Evolutionary conservation across 2,329 filamentous ascomycete genomes (phyloP).

Genomic region (Fusarium sp.): DNA sequence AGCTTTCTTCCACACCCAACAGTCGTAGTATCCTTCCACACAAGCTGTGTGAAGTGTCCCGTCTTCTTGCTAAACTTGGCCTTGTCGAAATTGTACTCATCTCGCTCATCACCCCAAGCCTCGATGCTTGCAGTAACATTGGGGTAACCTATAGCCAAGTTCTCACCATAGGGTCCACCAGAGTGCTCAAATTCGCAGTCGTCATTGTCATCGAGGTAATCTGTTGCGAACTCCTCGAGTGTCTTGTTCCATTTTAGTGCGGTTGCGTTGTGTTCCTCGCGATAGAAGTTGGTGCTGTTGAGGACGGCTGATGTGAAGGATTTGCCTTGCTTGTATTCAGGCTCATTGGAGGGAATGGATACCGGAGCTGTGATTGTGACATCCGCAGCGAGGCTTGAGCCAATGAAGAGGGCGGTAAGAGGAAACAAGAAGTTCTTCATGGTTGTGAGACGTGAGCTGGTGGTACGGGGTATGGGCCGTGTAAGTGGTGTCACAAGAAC

Average conservation of each 20-base stretch:
- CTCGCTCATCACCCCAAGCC: conserved; percentile 68
- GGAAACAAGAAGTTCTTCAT: conserved; percentile 26
- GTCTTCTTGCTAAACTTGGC: conserved; percentile 67
- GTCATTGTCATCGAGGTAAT: conserved; percentile 55
- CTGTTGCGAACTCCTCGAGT: conserved; percentile 62
- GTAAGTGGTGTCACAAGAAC: conserved; percentile 17
- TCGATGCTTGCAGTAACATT: conserved; percentile 68
- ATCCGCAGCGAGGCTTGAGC: conserved; percentile 30
- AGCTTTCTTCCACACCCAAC: conserved; percentile 64
- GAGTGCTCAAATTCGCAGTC: conserved; percentile 64
- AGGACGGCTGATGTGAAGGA: conserved; percentile 66
- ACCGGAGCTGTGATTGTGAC: conserved; percentile 49
- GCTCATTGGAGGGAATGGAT: conserved; percentile 49
- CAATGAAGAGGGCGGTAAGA: conserved; percentile 17
- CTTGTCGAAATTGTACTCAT: conserved; percentile 65
- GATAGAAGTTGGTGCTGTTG: conserved; percentile 73
- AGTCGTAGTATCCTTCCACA: conserved; percentile 71
- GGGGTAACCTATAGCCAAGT: conserved; percentile 73
- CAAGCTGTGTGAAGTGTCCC: conserved; percentile 78
- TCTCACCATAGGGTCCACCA: conserved; percentile 75
- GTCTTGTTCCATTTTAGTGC: conserved; percentile 72
- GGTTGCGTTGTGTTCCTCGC: conserved; percentile 68
- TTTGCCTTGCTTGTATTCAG: conserved; percentile 43
- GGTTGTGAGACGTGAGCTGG: conserved; percentile 4
- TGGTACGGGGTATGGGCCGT: neutral